Evolutionary conservation across 2,329 filamentous ascomycete genomes (phyloP).

Genomic region (Scedosporium minutisporum): DNA sequence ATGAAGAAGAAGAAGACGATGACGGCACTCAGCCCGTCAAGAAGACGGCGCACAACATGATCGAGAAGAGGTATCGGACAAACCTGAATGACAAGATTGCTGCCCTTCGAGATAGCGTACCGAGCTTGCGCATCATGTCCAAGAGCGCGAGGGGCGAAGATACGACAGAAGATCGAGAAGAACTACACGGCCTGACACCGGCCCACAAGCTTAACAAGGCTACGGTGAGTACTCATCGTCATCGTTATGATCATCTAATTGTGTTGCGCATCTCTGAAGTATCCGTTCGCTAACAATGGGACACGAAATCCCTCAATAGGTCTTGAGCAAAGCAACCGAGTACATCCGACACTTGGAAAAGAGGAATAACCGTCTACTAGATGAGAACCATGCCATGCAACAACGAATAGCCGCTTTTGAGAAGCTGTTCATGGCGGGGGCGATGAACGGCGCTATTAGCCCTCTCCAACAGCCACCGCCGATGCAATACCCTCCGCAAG

Average conservation of each 20-base stretch:
- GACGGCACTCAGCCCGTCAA: constrained; percentile 50
- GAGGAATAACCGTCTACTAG: constrained; percentile 69
- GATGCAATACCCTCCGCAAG: constrained; percentile 32
- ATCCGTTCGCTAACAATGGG: neutral
- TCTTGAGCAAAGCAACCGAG: constrained; percentile 89
- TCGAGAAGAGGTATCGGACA: constrained; percentile 92
- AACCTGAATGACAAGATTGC: constrained; percentile 97
- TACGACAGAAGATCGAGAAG: constrained; percentile 64
- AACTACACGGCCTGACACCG: constrained; percentile 70
- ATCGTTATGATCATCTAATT: neutral
- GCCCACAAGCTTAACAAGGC: constrained; percentile 96
- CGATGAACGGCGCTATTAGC: constrained; percentile 53
- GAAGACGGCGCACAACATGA: constrained; percentile 97
- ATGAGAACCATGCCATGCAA: constrained; percentile 75
- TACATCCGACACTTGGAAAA: constrained; percentile 93
- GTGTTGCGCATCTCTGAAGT: neutral
- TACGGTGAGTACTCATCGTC: constrained; percentile 51
- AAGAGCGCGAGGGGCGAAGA: constrained; percentile 62
- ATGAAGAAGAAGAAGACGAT: constrained; percentile 49
- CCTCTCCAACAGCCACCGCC: constrained; percentile 44
- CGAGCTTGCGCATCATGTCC: constrained; percentile 75
- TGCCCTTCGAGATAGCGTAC: constrained; percentile 82
- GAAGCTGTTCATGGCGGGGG: constrained; percentile 70
- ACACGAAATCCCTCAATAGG: constrained; percentile 34
- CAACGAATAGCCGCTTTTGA: constrained; percentile 64